Evolutionary conservation across 2,329 filamentous ascomycete genomes (phyloP).

Genomic region (Diaporthe longicolla): DNA sequence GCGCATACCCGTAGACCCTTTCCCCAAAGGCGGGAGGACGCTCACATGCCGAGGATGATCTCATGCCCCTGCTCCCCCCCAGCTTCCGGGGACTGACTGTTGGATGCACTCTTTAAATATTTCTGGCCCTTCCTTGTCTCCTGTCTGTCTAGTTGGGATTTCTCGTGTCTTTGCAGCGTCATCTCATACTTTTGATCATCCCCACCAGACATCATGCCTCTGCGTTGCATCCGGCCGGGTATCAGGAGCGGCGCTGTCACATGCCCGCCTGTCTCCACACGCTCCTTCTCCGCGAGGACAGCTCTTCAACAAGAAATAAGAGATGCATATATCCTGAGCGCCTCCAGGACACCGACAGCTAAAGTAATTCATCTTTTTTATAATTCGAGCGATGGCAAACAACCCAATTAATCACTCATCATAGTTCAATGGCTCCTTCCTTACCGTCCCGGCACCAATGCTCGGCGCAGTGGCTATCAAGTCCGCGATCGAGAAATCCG

Average conservation of each 20-base stretch:
- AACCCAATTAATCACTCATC: not conserved
- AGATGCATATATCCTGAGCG: slow-evolving; percentile 95
- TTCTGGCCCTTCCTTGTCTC: not conserved
- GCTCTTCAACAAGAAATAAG: slow-evolving; percentile 77
- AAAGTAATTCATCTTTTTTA: slow-evolving; percentile 69
- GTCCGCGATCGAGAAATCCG: slow-evolving; percentile 88
- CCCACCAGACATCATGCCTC: slow-evolving; percentile 27
- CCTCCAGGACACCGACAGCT: slow-evolving; percentile 88
- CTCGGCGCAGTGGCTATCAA: slow-evolving; percentile 94
- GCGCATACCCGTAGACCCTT: slow-evolving; percentile 16
- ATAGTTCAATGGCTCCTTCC: slow-evolving; percentile 94
- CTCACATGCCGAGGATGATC: slow-evolving; percentile 41
- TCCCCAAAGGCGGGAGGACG: not conserved
- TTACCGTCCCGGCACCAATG: slow-evolving; percentile 85
- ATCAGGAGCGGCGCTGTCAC: slow-evolving; percentile 39
- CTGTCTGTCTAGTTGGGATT: not conserved
- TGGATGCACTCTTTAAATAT: not conserved
- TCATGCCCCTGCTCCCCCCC: slow-evolving; percentile 26
- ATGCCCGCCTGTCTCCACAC: slow-evolving; percentile 46
- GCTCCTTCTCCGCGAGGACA: slow-evolving; percentile 62
- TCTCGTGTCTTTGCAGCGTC: not conserved
- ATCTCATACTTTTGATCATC: not conserved
- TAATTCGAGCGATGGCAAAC: not conserved
- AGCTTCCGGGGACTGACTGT: slow-evolving; percentile 5
- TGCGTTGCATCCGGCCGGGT: slow-evolving; percentile 48